Evolutionary conservation across 75 land plant genomes (phyloP).

Genomic region (Picea glauca): DNA sequence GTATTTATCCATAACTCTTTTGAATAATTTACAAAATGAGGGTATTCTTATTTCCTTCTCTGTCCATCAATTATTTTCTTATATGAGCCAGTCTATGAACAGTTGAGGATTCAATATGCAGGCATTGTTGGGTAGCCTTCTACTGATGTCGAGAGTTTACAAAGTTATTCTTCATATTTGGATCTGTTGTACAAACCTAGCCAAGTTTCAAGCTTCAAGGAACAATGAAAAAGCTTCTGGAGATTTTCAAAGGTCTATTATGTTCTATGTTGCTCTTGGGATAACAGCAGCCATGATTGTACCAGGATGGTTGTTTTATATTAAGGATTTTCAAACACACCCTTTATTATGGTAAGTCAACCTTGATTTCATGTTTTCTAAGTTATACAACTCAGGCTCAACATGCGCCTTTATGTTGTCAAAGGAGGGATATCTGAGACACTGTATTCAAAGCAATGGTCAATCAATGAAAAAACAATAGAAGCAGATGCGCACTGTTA

Average conservation of each 20-base stretch:
- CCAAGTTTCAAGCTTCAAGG: conserved; percentile 2
- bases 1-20: conserved; percentile 18
- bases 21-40: neutral
- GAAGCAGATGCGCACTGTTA: too few relatives aligned
- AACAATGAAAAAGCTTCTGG: neutral
- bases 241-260: conserved; percentile 26
- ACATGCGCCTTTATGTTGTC: too few relatives aligned
- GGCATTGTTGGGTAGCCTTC: conserved; percentile 55
- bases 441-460: too few relatives aligned
- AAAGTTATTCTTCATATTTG: conserved; percentile 23
- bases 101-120: conserved; percentile 12
- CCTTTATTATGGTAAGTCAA: conserved; percentile 56
- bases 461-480: too few relatives aligned
- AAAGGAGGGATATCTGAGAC: too few relatives aligned
- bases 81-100: neutral
- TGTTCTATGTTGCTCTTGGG: conserved; percentile 40
- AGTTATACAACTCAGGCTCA: neutral
- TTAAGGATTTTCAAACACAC: conserved; percentile 50
- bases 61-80: neutral
- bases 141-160: conserved; percentile 40
- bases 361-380: neutral
- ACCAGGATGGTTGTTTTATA: conserved; percentile 60
- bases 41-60: neutral
- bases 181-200: conserved; percentile 4
- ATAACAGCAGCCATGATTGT: conserved; percentile 20